These are phyloP conservation scores for Geotrichum carabidarum DNA, from an alignment of 1,139 yeast genomes.

Conservation along the genomic window DNA sequence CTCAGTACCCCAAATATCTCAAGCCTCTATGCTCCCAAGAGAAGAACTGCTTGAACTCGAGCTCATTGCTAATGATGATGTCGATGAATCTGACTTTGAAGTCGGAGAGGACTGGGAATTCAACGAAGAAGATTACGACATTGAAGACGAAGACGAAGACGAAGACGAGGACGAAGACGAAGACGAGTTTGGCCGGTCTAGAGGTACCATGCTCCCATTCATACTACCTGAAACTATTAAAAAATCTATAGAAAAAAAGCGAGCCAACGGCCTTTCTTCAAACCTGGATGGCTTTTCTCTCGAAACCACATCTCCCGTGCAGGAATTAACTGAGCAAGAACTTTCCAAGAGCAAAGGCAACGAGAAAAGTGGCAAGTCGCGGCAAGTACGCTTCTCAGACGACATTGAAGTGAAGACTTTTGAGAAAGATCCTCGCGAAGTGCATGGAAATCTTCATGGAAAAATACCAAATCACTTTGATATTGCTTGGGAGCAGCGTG, in stretches of 20 bases:
- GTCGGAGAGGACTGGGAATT: conserved; percentile 41
- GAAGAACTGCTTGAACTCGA: conserved; percentile 49
- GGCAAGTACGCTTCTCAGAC: conserved; percentile 34
- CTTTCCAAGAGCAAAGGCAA: background rate
- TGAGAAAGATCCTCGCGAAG: conserved; percentile 22
- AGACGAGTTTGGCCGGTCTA: conserved; percentile 39
- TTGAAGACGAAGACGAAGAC: conserved; percentile 33
- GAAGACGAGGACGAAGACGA: conserved; percentile 38
- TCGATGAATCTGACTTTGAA: conserved; percentile 41
- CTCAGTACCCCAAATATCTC: background rate
- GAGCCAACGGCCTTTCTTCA: background rate
- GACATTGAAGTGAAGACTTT: conserved; percentile 37
- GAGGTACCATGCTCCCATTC: conserved; percentile 38
- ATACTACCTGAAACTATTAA: conserved; percentile 8
- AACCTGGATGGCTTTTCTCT: background rate
- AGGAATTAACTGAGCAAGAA: background rate
- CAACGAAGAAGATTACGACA: conserved; percentile 37
- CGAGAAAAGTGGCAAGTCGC: conserved; percentile 18
- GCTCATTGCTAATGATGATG: conserved; percentile 51
- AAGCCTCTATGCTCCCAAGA: background rate
- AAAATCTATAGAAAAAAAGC: conserved; percentile 15
- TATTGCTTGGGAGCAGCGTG: conserved; percentile 4
- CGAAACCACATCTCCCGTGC: background rate
- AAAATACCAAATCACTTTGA: background rate
- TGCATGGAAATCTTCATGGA: conserved; percentile 16